Base-by-base conservation (phyloP, 2,329 filamentous ascomycete species). In the Pyricularia sp. region DNA sequence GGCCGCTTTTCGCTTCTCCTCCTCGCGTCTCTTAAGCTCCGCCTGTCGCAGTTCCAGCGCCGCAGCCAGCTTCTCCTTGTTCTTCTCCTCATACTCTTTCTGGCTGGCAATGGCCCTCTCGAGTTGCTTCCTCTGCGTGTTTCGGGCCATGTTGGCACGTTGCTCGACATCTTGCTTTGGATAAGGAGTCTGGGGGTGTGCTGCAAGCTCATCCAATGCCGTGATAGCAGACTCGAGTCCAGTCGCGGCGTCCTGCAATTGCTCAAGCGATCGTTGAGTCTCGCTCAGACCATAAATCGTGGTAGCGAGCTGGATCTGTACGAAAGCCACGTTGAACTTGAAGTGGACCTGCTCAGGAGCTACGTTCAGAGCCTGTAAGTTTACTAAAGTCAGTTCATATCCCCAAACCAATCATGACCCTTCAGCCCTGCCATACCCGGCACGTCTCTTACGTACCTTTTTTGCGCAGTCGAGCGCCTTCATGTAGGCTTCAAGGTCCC, bases 241-340 rank as follows among this genome's bases (percentile, higher is more conserved):
- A 23, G 88, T 84, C 0, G 89, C 88, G 0, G 94, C 94, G 68
- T 90, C 87, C 76, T 97, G 86, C 9, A 99, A 88, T 74, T 98
- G 93, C 70, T 86, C 85, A 3, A 94, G 84, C 0, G 91, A 92
- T 67, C 93, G 89, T 76, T 94, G 89, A 6, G 87, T 86, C 76
- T 97, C 92, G 5, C 87, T 84, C 68, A 97, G 83, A 50, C 82
- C 84, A 78, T 93, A 90, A 68, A 97, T 88, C 33, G 91, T 87
- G 64, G 91, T 90, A 25, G 94, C 94, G 68, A 98, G 89, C 78
- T 97, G 94, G 71, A 97, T 96, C 77, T 98, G 95, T 31, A 98
- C 92, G 76, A 97, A 99, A 0, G 95, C 95, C 31, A 99, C 92
- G 75, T 99, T 99, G 85, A 99, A 99, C 78, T 95, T 93, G 78